phyloP scores from a whole-genome alignment of 768 basidiomycete species.

The Fistulinella prunicolor region DNA sequence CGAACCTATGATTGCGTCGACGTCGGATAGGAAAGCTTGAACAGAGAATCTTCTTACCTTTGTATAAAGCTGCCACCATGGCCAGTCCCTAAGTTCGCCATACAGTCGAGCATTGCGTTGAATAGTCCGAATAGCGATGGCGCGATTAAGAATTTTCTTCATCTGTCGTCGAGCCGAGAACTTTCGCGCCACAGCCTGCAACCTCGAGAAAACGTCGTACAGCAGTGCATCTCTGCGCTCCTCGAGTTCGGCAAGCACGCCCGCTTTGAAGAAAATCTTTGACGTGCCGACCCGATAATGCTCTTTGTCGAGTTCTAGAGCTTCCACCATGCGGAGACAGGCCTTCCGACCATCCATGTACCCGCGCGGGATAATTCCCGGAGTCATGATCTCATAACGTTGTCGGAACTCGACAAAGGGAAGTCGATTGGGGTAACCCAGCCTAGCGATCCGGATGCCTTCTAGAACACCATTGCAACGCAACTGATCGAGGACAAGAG shows the following conservation, averaged over 20 bases:
- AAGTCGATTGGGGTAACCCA: slow-evolving; percentile 95
- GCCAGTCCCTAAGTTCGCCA: slow-evolving; percentile 89
- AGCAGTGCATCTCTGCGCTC: slow-evolving; percentile 86
- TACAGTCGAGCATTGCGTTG: slow-evolving; percentile 94
- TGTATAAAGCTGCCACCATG: slow-evolving; percentile 98
- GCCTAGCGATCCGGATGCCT: slow-evolving; percentile 95
- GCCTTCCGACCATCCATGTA: slow-evolving; percentile 99
- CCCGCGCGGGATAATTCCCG: slow-evolving; percentile 87
- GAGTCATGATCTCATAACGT: slow-evolving; percentile 93
- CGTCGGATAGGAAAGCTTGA: background rate
- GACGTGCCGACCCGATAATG: slow-evolving; percentile 91
- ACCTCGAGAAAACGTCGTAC: slow-evolving; percentile 81
- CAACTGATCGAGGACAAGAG: slow-evolving; percentile 92
- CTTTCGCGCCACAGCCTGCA: slow-evolving; percentile 86
- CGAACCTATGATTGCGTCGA: slow-evolving; percentile 57
- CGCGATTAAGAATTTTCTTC: slow-evolving; percentile 92
- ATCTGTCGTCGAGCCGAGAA: slow-evolving; percentile 87
- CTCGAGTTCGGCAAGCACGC: slow-evolving; percentile 93
- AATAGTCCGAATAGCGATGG: slow-evolving; percentile 85
- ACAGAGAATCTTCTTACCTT: slow-evolving; percentile 50
- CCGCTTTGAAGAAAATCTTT: slow-evolving; percentile 99
- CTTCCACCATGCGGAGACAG: slow-evolving; percentile 84
- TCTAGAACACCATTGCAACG: slow-evolving; percentile 99
- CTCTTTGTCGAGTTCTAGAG: slow-evolving; percentile 81
- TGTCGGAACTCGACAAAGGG: slow-evolving; percentile 98